phyloP scores from a whole-genome alignment of 768 basidiomycete genomes.

The Gyrodon lividus region DNA sequence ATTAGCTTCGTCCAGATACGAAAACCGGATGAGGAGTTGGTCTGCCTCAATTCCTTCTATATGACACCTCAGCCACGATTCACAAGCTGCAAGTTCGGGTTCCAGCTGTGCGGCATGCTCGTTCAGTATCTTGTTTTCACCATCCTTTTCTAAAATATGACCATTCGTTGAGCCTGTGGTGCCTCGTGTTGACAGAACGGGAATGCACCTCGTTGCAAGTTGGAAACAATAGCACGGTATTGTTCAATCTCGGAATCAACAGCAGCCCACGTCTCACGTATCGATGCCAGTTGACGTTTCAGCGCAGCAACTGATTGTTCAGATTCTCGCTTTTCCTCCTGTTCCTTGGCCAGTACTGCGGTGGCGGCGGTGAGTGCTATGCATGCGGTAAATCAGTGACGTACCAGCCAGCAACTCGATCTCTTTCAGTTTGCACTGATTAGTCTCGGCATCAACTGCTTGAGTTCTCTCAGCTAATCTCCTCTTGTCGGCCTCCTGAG shows the following conservation, averaged over 20 bases:
- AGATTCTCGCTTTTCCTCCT: conserved; percentile 69
- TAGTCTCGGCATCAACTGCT: conserved; percentile 66
- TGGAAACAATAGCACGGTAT: conserved; percentile 58
- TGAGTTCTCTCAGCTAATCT: conserved; percentile 59
- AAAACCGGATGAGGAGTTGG: conserved; percentile 72
- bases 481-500: conserved; percentile 63
- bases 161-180: not conserved
- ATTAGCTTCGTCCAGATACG: conserved; percentile 57
- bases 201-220: conserved; percentile 60
- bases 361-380: not conserved
- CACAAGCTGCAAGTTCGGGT: conserved; percentile 57
- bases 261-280: conserved; percentile 56
- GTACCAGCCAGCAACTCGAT: conserved; percentile 77
- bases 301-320: conserved; percentile 59
- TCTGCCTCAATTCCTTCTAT: conserved; percentile 81
- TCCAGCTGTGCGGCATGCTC: conserved; percentile 49
- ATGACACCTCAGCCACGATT: conserved; percentile 56
- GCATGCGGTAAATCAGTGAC: conserved; percentile 19
- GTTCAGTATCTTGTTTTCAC: conserved; percentile 58
- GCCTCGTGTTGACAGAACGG: not conserved
- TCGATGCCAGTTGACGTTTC: conserved; percentile 63
- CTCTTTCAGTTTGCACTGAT: conserved; percentile 74
- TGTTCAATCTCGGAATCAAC: conserved; percentile 74
- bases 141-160: conserved; percentile 54
- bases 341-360: conserved; percentile 64